Percentiles rank a stretch among this genome's conserved stretches.
These are phyloP conservation scores for Caloboletus inedulis DNA, from an alignment of 1,284 basidiomycete genomes.

Conservation along the genomic window DNA sequence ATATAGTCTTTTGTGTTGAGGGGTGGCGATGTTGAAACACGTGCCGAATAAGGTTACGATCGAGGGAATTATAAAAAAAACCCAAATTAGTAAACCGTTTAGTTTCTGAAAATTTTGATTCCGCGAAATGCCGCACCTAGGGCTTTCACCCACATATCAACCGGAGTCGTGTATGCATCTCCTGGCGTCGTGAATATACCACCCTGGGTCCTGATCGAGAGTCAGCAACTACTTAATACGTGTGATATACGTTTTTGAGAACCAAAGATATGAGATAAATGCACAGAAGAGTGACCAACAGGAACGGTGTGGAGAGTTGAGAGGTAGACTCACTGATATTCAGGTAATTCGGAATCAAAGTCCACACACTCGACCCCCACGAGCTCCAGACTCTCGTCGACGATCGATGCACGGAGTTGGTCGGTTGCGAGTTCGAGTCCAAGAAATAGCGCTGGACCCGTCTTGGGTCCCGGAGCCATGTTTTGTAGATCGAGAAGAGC, in stretches of 20 bases:
- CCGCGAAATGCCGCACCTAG: conserved; percentile 52
- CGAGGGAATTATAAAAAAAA: conserved; percentile 29
- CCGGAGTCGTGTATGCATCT: conserved; percentile 77
- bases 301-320: conserved; percentile 6
- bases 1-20: conserved; percentile 52
- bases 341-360: conserved; percentile 73
- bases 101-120: conserved; percentile 36
- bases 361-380: conserved; percentile 76
- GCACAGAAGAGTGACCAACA: not conserved
- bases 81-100: conserved; percentile 33
- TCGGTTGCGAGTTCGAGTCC: conserved; percentile 78
- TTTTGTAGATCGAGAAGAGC: conserved; percentile 10
- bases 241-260: conserved; percentile 3
- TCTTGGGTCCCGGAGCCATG: conserved; percentile 53
- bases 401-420: conserved; percentile 73
- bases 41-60: conserved; percentile 34
- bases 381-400: conserved; percentile 75
- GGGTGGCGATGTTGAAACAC: conserved; percentile 10
- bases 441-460: conserved; percentile 61
- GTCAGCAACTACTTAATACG: conserved; percentile 15
- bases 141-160: conserved; percentile 83
- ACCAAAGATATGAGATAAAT: conserved; percentile 1
- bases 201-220: conserved; percentile 62
- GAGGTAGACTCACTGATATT: conserved; percentile 65
- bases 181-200: conserved; percentile 82